phyloP scores from a whole-genome alignment of 176 grass and related monocot species.

The Dendrocalamus sinicus region DNA sequence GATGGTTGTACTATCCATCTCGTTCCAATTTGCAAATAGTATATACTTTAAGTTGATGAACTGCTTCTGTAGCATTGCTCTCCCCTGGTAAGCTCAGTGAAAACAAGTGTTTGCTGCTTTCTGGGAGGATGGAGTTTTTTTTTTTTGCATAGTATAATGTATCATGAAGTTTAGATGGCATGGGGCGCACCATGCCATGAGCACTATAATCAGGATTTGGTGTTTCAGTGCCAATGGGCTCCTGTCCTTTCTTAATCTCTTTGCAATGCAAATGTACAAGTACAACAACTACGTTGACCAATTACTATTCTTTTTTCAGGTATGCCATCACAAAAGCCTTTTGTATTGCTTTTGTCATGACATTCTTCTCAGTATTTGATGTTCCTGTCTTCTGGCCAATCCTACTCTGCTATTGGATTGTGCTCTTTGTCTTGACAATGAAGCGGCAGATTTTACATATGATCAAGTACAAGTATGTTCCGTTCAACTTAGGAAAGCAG shows the following conservation, averaged over 20 bases:
- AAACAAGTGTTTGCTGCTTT: background rate
- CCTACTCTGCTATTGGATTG: constrained; percentile 82
- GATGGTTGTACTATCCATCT: constrained; percentile 2
- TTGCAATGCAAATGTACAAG: background rate
- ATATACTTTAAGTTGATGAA: background rate
- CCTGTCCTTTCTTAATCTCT: background rate
- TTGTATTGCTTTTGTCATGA: constrained; percentile 84
- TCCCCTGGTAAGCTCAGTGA: background rate
- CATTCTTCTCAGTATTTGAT: constrained; percentile 88
- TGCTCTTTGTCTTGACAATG: constrained; percentile 86
- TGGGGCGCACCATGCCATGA: background rate
- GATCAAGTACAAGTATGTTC: constrained; percentile 86
- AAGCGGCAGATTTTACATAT: constrained; percentile 89
- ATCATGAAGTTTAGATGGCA: background rate
- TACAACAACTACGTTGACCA: background rate
- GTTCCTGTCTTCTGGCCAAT: constrained; percentile 95
- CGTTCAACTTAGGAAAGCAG: constrained; percentile 83
- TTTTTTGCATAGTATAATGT: background rate
- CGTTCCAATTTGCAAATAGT: background rate
- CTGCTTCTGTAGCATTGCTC: background rate
- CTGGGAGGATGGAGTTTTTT: background rate
- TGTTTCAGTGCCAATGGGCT: constrained; percentile 8
- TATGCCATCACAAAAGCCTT: constrained; percentile 86
- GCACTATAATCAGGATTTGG: background rate
- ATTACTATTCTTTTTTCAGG: constrained; percentile 57